These are phyloP conservation scores for Pseudopithomyces chartarum DNA, from an alignment of 2,329 filamentous ascomycete genomes.

Conservation along the genomic window DNA sequence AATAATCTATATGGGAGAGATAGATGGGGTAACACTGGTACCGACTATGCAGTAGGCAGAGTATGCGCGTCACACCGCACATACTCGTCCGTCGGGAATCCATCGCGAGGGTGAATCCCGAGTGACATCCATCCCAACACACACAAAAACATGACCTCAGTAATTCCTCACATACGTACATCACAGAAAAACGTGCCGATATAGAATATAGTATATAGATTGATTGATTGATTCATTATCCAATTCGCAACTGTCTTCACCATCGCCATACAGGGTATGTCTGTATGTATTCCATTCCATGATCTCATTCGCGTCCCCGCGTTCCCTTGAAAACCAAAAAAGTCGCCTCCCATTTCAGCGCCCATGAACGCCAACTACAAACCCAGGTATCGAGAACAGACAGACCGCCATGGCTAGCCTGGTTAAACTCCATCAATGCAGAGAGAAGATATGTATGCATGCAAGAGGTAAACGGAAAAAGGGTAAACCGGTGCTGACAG, in stretches of 20 bases:
- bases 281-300: conserved; percentile 2
- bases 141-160: too few species aligned
- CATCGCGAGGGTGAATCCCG: too few species aligned
- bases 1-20: too few species aligned
- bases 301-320: conserved; percentile 11
- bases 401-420: conserved; percentile 20
- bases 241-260: conserved; percentile 16
- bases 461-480: conserved; percentile 29
- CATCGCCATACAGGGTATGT: not conserved
- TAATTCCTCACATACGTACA: not conserved
- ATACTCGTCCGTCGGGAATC: too few species aligned
- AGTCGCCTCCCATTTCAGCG: conserved; percentile 12
- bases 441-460: conserved; percentile 30
- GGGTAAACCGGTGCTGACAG: conserved; percentile 30
- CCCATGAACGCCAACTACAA: conserved; percentile 9
- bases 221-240: conserved; percentile 18
- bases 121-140: too few species aligned
- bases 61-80: too few species aligned
- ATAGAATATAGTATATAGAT: too few species aligned
- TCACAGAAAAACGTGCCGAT: too few species aligned
- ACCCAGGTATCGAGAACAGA: conserved; percentile 32
- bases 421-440: conserved; percentile 40
- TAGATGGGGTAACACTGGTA: too few species aligned
- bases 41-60: too few species aligned
- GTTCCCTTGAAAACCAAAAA: conserved; percentile 10